phyloP scores from a whole-genome alignment of 257 asterid genomes.

The Mitragyna speciosa region DNA sequence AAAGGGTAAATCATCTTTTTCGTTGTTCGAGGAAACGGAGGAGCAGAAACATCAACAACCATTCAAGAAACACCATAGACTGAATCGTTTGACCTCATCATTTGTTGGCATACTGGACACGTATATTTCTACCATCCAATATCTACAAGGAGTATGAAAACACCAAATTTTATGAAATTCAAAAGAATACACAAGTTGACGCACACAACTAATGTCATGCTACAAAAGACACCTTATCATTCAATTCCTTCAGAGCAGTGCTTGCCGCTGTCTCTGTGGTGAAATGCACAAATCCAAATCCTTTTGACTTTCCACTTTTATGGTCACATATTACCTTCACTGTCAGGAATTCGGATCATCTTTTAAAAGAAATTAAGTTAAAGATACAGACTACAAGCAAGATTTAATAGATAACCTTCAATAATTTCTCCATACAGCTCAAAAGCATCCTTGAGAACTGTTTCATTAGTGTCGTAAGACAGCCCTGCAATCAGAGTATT shows the following conservation, averaged over 20 bases:
- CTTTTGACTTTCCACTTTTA: conserved; percentile 68
- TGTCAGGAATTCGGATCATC: conserved; percentile 23
- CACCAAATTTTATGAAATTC: background rate
- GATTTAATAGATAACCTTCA: conserved; percentile 43
- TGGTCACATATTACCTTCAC: conserved; percentile 79
- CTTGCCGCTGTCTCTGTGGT: conserved; percentile 47
- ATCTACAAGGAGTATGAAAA: conserved; percentile 36
- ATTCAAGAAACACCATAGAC: conserved; percentile 1
- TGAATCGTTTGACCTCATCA: conserved; percentile 24
- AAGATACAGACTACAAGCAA: background rate
- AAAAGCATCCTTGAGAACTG: conserved; percentile 58
- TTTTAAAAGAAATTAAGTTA: conserved; percentile 10
- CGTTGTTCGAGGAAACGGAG: background rate
- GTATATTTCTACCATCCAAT: conserved; percentile 70
- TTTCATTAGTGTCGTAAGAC: conserved; percentile 76
- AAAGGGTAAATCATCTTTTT: background rate
- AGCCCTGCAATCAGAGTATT: conserved; percentile 48
- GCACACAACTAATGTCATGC: background rate
- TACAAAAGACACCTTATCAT: conserved; percentile 49
- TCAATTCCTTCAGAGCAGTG: conserved; percentile 71
- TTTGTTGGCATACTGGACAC: conserved; percentile 44
- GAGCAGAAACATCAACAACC: background rate
- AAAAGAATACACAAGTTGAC: background rate
- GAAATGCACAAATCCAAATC: conserved; percentile 72
- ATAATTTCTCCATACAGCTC: conserved; percentile 55